Conservation (phyloP, 148 eudicot genomes). For the Arbutus unedo region DNA sequence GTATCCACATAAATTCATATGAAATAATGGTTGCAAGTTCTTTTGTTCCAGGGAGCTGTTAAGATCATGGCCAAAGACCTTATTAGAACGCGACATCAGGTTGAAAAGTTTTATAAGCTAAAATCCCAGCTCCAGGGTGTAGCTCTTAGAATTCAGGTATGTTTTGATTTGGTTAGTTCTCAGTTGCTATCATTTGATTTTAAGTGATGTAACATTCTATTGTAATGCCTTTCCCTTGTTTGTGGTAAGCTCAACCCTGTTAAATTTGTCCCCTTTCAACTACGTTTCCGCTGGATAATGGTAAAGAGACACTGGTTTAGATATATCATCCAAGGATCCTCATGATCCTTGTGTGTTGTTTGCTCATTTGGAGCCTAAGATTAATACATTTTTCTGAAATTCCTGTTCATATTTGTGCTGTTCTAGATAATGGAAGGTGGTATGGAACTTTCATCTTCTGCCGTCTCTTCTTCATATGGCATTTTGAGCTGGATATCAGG, state of each 20-base stretch:
- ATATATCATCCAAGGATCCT: not conserved
- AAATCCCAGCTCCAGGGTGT: conserved; percentile 99
- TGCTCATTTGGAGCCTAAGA: not conserved
- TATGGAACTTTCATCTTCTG: not conserved
- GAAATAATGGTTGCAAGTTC: conserved; percentile 13
- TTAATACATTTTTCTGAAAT: not conserved
- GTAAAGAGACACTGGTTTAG: not conserved
- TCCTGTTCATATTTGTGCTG: not conserved
- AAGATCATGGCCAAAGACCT: conserved; percentile 98
- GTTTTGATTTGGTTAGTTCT: not conserved
- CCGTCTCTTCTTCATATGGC: not conserved
- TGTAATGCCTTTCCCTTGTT: not conserved
- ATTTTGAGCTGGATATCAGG: conserved; percentile 7
- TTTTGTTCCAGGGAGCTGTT: conserved; percentile 77
- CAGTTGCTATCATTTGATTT: not conserved
- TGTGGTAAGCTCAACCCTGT: not conserved
- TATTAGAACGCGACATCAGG: conserved; percentile 90
- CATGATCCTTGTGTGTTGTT: not conserved
- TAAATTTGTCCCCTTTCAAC: not conserved
- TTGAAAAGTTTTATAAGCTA: conserved; percentile 93
- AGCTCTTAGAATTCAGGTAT: conserved; percentile 90
- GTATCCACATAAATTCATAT: not conserved
- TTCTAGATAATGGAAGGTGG: not conserved
- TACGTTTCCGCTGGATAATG: not conserved
- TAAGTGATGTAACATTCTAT: not conserved